phyloP scores from a whole-genome alignment of 352 stramenopile species.

The Phytophthora syringae region DNA sequence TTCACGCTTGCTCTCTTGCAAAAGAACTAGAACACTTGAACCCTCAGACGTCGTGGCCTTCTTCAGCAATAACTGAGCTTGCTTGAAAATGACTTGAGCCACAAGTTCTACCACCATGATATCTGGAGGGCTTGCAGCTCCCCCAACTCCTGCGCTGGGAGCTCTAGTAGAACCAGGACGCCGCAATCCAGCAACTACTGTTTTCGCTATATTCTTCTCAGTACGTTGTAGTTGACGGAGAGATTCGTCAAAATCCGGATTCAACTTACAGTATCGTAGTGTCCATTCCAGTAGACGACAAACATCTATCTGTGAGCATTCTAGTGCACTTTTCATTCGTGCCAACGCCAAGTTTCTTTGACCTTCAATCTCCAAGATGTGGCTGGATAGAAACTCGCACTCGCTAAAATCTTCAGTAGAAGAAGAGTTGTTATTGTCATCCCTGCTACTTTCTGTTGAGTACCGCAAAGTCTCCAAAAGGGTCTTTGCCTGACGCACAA shows the following conservation, averaged over 20 bases:
- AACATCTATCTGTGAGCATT: slow-evolving; percentile 32
- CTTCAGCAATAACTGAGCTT: slow-evolving; percentile 31
- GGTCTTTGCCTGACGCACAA: slow-evolving; percentile 61
- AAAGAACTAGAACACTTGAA: slow-evolving; percentile 2
- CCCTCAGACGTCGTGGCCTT: slow-evolving; percentile 8
- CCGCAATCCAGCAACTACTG: slow-evolving; percentile 17
- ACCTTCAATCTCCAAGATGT: slow-evolving; percentile 51
- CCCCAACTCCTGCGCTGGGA: neutral
- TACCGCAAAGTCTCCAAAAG: slow-evolving; percentile 50
- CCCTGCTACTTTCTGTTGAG: slow-evolving; percentile 4
- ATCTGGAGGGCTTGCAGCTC: slow-evolving; percentile 7
- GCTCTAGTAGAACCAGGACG: slow-evolving; percentile 6
- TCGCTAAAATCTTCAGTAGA: slow-evolving; percentile 3
- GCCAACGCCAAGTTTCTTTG: slow-evolving; percentile 23
- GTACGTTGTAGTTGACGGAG: slow-evolving; percentile 23
- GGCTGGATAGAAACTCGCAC: slow-evolving; percentile 34
- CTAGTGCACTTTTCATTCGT: slow-evolving; percentile 28
- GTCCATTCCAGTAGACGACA: slow-evolving; percentile 43
- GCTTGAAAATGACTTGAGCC: slow-evolving; percentile 44
- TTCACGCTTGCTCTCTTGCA: slow-evolving; percentile 22
- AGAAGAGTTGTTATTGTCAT: slow-evolving; percentile 5
- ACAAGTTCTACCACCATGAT: slow-evolving; percentile 33
- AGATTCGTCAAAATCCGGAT: slow-evolving; percentile 12
- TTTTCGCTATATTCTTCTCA: slow-evolving; percentile 29
- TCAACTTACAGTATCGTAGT: slow-evolving; percentile 32